A percentile compares a stretch with the other conserved stretches of the same genome.
phyloP scores from a whole-genome alignment of 805 yeast genomes.

The Metschnikowia borealis region DNA sequence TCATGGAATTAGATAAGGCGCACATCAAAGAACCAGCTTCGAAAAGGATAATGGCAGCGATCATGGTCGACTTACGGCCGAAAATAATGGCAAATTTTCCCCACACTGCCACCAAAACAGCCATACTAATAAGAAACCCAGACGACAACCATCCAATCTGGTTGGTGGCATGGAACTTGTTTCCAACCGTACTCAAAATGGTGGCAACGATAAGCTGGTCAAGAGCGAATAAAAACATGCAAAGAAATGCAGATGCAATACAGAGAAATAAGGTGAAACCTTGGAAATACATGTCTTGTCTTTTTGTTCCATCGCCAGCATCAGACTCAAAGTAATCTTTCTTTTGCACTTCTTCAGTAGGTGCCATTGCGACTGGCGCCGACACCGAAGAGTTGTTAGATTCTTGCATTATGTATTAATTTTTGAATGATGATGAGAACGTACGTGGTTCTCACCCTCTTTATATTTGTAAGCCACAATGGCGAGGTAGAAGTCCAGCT shows the following conservation, averaged over 20 bases:
- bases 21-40: constrained; percentile 37
- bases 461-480: background rate
- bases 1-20: constrained; percentile 34
- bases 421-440: background rate
- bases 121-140: constrained; percentile 33
- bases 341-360: background rate
- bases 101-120: constrained; percentile 34
- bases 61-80: constrained; percentile 33
- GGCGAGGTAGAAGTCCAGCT: background rate
- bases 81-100: constrained; percentile 35
- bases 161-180: constrained; percentile 30
- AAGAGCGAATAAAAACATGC: constrained; percentile 33
- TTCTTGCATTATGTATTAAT: background rate
- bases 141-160: constrained; percentile 38
- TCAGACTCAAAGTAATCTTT: constrained; percentile 31
- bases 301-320: constrained; percentile 41
- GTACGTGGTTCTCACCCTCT: background rate
- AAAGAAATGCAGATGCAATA: constrained; percentile 25
- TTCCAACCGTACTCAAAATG: constrained; percentile 32
- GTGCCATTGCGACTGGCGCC: background rate
- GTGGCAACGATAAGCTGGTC: constrained; percentile 40
- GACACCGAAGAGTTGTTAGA: background rate
- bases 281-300: constrained; percentile 35
- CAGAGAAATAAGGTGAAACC: constrained; percentile 26
- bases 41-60: constrained; percentile 23